Conservation (phyloP, 2,329 filamentous ascomycete genomes). For the Podosphaera xanthii region DNA sequence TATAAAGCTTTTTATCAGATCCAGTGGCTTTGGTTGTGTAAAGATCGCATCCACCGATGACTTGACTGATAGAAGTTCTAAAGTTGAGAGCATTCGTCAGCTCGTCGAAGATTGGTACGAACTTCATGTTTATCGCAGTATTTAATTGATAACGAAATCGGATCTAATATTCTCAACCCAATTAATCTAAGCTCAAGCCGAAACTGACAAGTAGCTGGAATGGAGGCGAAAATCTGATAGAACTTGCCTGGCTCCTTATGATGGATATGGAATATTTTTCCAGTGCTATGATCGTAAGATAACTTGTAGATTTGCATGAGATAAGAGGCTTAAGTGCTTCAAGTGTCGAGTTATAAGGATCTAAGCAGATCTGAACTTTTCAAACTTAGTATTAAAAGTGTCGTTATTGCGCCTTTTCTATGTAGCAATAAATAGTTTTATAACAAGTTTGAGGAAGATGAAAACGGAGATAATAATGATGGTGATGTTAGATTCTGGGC, state of each 20-base stretch:
- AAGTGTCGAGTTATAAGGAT: not conserved
- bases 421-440: not conserved
- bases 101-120: conserved; percentile 77
- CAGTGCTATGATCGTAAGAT: not conserved
- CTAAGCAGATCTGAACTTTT: not conserved
- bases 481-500: not conserved
- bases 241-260: not conserved
- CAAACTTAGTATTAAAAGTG: not conserved
- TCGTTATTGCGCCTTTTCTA: not conserved
- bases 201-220: not conserved
- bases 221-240: not conserved
- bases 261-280: not conserved
- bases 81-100: conserved; percentile 89
- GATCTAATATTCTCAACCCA: conserved; percentile 9
- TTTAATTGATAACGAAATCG: not conserved
- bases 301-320: not conserved
- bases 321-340: not conserved
- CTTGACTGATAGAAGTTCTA: conserved; percentile 76
- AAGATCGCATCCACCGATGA: conserved; percentile 82
- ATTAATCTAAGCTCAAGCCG: not conserved
- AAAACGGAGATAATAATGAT: not conserved
- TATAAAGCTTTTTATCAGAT: conserved; percentile 91
- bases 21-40: conserved; percentile 95
- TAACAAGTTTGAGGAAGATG: not conserved
- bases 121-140: conserved; percentile 30